A percentile compares a stretch with the other conserved stretches of the same genome.
Evolutionary conservation across 176 grass and related monocot species (phyloP).

Genomic region (Tillandsia fasciculata): DNA sequence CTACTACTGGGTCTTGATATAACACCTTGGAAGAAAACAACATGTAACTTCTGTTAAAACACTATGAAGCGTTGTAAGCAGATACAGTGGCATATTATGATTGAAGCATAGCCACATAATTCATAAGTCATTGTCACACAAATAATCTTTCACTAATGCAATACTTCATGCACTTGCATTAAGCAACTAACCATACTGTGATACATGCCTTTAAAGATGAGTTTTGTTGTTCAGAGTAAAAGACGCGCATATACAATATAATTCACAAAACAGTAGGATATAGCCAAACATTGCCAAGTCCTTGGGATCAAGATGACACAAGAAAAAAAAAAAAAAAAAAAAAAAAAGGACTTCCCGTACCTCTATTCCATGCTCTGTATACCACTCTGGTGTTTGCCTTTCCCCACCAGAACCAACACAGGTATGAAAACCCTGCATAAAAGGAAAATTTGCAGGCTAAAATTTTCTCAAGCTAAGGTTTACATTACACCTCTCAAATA

Average conservation of each 20-base stretch:
- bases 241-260: no score
- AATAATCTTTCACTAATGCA: no score
- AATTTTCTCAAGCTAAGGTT: background rate
- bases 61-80: background rate
- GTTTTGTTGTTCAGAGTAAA: no score
- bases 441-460: constrained; percentile 18
- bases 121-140: background rate
- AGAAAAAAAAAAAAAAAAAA: constrained; percentile 7
- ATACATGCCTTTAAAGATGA: background rate
- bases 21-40: constrained; percentile 38
- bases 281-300: background rate
- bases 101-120: background rate
- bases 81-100: background rate
- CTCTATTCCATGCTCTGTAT: constrained; percentile 85
- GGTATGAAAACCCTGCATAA: constrained; percentile 72
- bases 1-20: constrained; percentile 81
- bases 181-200: background rate
- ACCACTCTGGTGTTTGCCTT: constrained; percentile 74
- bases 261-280: background rate
- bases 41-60: background rate
- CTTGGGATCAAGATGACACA: background rate
- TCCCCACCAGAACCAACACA: constrained; percentile 86
- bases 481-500: background rate
- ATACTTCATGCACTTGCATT: no score
- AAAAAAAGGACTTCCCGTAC: constrained; percentile 21